Base-by-base conservation (phyloP, 139 green algal genomes). In the Chlamydomonas applanata region DNA sequence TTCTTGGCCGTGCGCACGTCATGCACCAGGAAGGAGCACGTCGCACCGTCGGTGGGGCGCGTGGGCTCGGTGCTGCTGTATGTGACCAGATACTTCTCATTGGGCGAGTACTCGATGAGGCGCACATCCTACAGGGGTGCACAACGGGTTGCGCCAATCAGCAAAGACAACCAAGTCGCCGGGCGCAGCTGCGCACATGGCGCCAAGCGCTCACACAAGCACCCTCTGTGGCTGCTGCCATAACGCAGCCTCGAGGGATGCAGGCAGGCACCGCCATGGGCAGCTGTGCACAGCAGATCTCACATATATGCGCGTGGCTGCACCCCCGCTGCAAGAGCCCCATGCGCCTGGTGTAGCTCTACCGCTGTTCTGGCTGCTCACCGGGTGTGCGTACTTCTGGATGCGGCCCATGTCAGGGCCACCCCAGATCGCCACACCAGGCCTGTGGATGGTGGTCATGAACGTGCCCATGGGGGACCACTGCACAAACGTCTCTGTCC, bases 401-500 rank as follows among this genome's bases (percentile, higher is more conserved):
- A 84, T 35, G 30, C 94, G 88, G 20, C 69, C 49, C 71, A 91
- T 98, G 59, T 70, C 76, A 22, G 84, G 71, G 19, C 96, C 95
- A 30, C 94, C 96, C 96, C 96, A 99, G 9, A 97, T 69, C 2
- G 91, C 93, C 27, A 91, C 87, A 62, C 96, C 96, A 84, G 97
- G 92, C 52, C 76, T 71, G 77, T 98, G 94, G 76, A 97, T 74
- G 20, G 94, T 98, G 61, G 92, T 89, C 70, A 98, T 73, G 45
- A 88, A 86, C 69, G 81, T 92, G 64, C 94, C 94, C 33, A 83
- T 76, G 4, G 92, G 92, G 1, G 88, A 94, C 95, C 95, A 99
- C 85, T 95, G 87, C 74, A 98, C 90, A 83, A 96, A 98, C 1
- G 76, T 87, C 78, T 99, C 94, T 22, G 94, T 97, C 94, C 94